phyloP scores from a whole-genome alignment of 192 early-diverging fungal genomes.

The Mortierella antarctica region DNA sequence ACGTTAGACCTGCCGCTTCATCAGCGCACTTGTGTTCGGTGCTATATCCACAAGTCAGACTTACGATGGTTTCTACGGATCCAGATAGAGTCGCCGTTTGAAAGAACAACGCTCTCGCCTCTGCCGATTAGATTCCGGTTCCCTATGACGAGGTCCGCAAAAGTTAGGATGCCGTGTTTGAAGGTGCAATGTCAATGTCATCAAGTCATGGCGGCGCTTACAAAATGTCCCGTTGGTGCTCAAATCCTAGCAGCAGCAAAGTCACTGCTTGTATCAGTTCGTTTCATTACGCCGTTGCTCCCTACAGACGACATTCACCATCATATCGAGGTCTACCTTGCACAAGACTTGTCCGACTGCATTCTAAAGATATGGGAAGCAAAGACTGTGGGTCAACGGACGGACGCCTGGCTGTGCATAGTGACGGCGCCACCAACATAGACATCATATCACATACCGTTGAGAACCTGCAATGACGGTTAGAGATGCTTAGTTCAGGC shows the following conservation, averaged over 20 bases:
- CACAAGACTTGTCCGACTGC: conserved; percentile 25
- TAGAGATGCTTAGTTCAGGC: conserved; percentile 11
- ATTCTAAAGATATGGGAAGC: conserved; percentile 3
- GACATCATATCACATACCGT: conserved; percentile 7
- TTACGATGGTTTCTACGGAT: conserved; percentile 61
- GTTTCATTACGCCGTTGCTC: too few relatives aligned
- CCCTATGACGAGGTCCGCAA: conserved; percentile 6
- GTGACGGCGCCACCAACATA: neutral
- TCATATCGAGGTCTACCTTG: conserved; percentile 12
- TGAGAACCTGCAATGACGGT: conserved; percentile 23
- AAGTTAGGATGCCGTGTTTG: neutral
- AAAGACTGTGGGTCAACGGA: neutral
- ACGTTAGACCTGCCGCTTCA: neutral
- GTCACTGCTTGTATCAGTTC: neutral
- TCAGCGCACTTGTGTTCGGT: neutral
- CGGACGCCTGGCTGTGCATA: neutral
- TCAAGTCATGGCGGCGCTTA: neutral
- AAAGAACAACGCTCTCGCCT: conserved; percentile 61
- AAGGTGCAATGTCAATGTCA: neutral
- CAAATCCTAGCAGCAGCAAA: conserved; percentile 51
- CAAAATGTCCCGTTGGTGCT: conserved; percentile 70
- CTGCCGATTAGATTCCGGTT: conserved; percentile 66
- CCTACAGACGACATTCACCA: neutral
- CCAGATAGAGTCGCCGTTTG: conserved; percentile 69
- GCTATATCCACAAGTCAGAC: neutral